Evolutionary conservation across 139 green algal species (phyloP).

Genomic region (Picochlorum sp.): DNA sequence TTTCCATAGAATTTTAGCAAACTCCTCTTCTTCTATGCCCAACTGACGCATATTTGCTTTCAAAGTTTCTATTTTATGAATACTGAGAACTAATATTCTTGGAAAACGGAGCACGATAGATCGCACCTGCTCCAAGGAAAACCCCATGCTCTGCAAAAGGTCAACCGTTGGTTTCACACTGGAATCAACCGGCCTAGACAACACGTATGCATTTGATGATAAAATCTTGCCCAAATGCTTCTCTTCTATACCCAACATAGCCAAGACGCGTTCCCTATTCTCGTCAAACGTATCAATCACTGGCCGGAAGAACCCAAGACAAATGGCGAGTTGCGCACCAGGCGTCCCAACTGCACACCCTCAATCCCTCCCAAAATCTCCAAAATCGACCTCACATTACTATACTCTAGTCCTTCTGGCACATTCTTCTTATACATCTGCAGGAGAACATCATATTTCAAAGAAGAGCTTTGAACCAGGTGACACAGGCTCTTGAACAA

Average conservation of each 20-base stretch:
- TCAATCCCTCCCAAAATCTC: background rate
- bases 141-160: background rate
- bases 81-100: background rate
- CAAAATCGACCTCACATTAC: background rate
- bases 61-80: background rate
- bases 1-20: background rate
- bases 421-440: background rate
- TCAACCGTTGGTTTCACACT: background rate
- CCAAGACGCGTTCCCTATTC: background rate
- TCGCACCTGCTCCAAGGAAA: background rate
- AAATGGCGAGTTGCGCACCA: conserved; percentile 4
- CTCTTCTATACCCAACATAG: background rate
- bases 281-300: background rate
- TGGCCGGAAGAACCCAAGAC: background rate
- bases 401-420: background rate
- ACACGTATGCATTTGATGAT: conserved; percentile 6
- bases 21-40: background rate
- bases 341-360: background rate
- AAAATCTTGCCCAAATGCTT: conserved; percentile 8
- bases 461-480: background rate
- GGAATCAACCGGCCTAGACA: background rate
- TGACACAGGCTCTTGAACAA: background rate
- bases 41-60: background rate
- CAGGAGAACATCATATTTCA: background rate
- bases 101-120: background rate